phyloP scores from a whole-genome alignment of 2,329 filamentous ascomycete species.

The Amauroascus niger region DNA sequence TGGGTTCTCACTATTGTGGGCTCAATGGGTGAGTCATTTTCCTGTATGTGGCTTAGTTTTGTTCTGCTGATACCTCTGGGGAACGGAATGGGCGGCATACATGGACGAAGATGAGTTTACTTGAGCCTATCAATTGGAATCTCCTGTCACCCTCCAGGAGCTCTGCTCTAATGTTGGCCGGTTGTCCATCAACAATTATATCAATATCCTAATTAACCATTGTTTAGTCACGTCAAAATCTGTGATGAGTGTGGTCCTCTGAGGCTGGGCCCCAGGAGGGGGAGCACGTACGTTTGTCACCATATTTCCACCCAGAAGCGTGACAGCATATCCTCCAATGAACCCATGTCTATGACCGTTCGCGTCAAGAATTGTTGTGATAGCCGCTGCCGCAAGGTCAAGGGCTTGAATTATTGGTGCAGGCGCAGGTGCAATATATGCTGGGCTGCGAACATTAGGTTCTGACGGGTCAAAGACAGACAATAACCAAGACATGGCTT shows the following conservation, averaged over 20 bases:
- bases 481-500: conserved; percentile 1
- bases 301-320: conserved; percentile 11
- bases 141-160: conserved; percentile 4
- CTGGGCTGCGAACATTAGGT: neutral
- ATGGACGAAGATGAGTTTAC: conserved; percentile 10
- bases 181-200: conserved; percentile 9
- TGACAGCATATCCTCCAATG: conserved; percentile 13
- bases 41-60: neutral
- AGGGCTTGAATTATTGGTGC: neutral
- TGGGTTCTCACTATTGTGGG: conserved; percentile 4
- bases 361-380: neutral
- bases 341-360: conserved; percentile 9
- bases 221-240: too few species aligned
- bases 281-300: conserved; percentile 13
- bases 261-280: neutral
- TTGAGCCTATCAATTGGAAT: conserved; percentile 2
- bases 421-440: neutral
- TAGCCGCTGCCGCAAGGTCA: neutral
- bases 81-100: neutral
- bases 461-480: conserved; percentile 1
- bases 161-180: neutral
- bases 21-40: neutral
- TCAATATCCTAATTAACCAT: conserved; percentile 9
- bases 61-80: neutral
- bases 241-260: too few species aligned